These are phyloP conservation scores for Leccinum uliginosum DNA, from an alignment of 768 basidiomycete genomes.

Conservation along the genomic window DNA sequence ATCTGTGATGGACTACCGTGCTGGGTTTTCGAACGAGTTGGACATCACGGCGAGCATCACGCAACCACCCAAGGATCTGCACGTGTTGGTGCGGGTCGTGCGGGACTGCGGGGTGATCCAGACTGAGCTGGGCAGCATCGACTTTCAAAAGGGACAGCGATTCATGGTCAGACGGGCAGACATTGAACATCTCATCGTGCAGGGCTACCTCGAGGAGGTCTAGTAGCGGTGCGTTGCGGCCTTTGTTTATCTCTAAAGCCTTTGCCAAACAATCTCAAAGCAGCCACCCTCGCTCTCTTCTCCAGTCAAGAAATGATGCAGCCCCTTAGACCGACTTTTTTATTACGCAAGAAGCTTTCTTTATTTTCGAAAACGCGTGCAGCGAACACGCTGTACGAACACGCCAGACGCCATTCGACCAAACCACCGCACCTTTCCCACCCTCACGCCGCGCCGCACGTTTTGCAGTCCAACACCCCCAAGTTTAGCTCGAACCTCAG, in stretches of 20 bases:
- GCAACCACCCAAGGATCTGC: slow-evolving; percentile 82
- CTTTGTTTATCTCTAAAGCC: slow-evolving; percentile 21
- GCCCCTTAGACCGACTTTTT: background rate
- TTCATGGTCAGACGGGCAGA: slow-evolving; percentile 86
- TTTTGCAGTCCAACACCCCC: slow-evolving; percentile 5
- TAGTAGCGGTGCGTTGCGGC: slow-evolving; percentile 32
- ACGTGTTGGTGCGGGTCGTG: slow-evolving; percentile 82
- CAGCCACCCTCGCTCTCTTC: background rate
- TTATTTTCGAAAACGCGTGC: background rate
- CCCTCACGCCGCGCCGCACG: background rate
- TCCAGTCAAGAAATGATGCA: slow-evolving; percentile 19
- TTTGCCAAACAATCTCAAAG: slow-evolving; percentile 24
- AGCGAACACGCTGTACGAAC: background rate
- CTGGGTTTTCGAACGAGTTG: slow-evolving; percentile 79
- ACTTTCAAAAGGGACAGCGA: slow-evolving; percentile 85
- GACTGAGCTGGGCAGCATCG: slow-evolving; percentile 86
- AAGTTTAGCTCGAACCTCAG: slow-evolving; percentile 23
- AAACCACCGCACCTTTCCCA: slow-evolving; percentile 16
- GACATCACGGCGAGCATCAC: slow-evolving; percentile 84
- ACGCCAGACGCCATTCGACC: slow-evolving; percentile 4
- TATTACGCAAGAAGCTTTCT: background rate
- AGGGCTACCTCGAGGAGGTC: slow-evolving; percentile 90
- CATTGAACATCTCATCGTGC: slow-evolving; percentile 91
- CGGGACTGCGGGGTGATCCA: slow-evolving; percentile 89
- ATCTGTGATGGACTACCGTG: slow-evolving; percentile 78